Conservation (phyloP, 768 basidiomycete genomes). For the Neoboletus subvelutipes region DNA sequence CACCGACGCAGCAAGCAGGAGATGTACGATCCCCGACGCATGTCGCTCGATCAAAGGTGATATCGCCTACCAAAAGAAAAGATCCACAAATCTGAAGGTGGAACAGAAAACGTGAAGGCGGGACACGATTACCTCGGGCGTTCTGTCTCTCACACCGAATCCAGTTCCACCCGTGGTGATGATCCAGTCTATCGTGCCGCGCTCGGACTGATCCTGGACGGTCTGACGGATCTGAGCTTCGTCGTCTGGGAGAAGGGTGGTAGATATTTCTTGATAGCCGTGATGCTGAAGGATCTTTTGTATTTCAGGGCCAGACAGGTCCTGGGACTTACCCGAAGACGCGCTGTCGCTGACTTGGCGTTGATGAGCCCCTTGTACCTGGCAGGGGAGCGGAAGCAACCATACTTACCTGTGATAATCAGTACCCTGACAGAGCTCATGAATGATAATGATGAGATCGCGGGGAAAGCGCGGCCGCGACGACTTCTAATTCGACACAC, state of each 20-base stretch:
- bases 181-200: slow-evolving; percentile 62
- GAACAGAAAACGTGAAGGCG: background rate
- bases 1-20: slow-evolving; percentile 67
- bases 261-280: slow-evolving; percentile 38
- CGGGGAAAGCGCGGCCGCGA: background rate
- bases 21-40: slow-evolving; percentile 71
- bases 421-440: slow-evolving; percentile 27
- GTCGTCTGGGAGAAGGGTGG: slow-evolving; percentile 67
- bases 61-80: slow-evolving; percentile 46
- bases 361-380: slow-evolving; percentile 2
- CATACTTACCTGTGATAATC: slow-evolving; percentile 33
- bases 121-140: slow-evolving; percentile 66
- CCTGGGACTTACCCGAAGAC: slow-evolving; percentile 44
- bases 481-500: background rate
- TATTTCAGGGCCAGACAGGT: slow-evolving; percentile 68
- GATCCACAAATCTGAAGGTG: background rate
- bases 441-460: background rate
- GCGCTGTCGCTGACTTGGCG: slow-evolving; percentile 68
- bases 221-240: slow-evolving; percentile 45
- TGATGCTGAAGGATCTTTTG: slow-evolving; percentile 43
- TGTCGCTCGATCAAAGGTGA: slow-evolving; percentile 62
- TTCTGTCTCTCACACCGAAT: slow-evolving; percentile 75
- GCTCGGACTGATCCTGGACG: slow-evolving; percentile 47
- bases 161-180: slow-evolving; percentile 89
- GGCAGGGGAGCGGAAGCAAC: background rate